These are phyloP conservation scores for Dryas drummondii DNA, from an alignment of 306 rosid species.

Conservation along the genomic window DNA sequence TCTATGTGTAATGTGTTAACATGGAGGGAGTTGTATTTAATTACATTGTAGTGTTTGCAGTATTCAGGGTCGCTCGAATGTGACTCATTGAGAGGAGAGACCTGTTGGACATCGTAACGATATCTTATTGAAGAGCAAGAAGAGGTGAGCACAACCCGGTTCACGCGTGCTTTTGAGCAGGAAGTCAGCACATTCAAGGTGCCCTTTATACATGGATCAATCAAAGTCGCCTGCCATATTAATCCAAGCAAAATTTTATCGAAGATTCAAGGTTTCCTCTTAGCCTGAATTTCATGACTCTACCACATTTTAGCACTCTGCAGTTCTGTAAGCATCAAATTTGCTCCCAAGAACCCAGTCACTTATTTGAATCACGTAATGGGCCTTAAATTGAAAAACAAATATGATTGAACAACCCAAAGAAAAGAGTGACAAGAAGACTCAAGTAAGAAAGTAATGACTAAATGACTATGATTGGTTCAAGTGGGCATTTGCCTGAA, in stretches of 20 bases:
- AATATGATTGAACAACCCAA: no score
- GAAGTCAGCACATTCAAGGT: conserved; percentile 66
- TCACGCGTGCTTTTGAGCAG: conserved; percentile 58
- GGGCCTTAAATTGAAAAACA: background rate
- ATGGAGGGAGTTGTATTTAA: background rate
- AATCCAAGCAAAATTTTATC: background rate
- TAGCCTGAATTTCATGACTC: background rate
- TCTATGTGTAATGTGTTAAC: background rate
- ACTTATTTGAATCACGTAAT: background rate
- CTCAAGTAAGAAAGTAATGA: no score
- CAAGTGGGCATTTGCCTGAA: conserved; percentile 43
- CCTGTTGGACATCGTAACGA: conserved; percentile 48
- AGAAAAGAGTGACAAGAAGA: no score
- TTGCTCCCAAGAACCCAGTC: no score
- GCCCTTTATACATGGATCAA: conserved; percentile 76
- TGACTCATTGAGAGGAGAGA: conserved; percentile 69
- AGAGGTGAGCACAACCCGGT: conserved; percentile 70
- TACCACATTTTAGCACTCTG: no score
- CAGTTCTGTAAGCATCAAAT: background rate
- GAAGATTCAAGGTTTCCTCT: background rate
- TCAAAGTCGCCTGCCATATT: conserved; percentile 47
- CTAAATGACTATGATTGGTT: no score
- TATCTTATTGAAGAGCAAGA: conserved; percentile 85
- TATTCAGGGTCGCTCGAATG: conserved; percentile 77
- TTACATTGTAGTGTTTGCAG: conserved; percentile 68